Evolutionary conservation across 768 basidiomycete genomes (phyloP).

Genomic region (Lactifluus echinatus): DNA sequence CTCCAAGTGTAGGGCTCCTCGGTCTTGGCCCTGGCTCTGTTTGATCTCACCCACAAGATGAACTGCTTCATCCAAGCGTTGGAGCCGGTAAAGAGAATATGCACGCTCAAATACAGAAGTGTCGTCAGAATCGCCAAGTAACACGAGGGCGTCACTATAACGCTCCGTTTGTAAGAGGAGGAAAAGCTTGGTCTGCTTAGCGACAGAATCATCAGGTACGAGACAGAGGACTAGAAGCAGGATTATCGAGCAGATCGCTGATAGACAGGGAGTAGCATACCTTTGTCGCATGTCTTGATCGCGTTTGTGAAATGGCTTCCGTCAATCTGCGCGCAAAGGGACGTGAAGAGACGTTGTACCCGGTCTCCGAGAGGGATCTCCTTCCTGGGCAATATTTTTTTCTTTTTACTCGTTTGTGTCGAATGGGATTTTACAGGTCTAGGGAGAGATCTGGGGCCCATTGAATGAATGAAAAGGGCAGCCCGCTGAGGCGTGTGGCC

Average conservation of each 20-base stretch:
- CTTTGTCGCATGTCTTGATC: constrained; percentile 87
- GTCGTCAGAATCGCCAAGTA: constrained; percentile 37
- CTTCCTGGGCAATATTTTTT: constrained; percentile 27
- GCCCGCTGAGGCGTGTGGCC: background rate
- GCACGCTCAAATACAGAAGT: constrained; percentile 54
- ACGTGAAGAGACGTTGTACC: constrained; percentile 59
- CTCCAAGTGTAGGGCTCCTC: constrained; percentile 71
- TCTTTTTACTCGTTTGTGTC: constrained; percentile 13
- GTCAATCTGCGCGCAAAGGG: constrained; percentile 81
- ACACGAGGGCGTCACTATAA: constrained; percentile 56
- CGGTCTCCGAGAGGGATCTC: constrained; percentile 29
- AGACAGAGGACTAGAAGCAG: constrained; percentile 54
- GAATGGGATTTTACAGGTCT: background rate
- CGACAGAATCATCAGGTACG: constrained; percentile 59
- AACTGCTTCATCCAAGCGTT: constrained; percentile 61
- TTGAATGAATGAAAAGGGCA: background rate
- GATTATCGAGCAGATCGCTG: background rate
- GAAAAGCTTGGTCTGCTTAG: constrained; percentile 78
- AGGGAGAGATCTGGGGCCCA: constrained; percentile 13
- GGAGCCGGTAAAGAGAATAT: constrained; percentile 81
- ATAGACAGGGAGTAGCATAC: constrained; percentile 36
- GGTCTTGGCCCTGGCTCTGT: constrained; percentile 32
- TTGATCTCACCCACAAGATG: constrained; percentile 44
- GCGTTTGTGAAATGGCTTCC: constrained; percentile 83
- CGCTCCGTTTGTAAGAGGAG: constrained; percentile 82